phyloP scores from a whole-genome alignment of 768 basidiomycete genomes.

The Solioccasus polychromus region DNA sequence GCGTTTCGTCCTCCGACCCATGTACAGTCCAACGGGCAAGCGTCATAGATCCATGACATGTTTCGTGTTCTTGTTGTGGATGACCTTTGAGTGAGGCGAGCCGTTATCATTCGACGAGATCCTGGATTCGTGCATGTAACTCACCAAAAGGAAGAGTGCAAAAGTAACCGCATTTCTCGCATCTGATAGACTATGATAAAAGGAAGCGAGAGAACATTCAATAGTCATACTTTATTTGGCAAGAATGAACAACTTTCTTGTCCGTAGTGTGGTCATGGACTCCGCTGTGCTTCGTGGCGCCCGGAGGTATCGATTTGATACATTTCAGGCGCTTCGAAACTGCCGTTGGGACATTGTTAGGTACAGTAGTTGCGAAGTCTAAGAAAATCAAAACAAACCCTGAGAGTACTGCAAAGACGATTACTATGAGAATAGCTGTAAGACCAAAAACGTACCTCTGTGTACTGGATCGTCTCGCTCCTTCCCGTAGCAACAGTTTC shows the following conservation, averaged over 20 bases:
- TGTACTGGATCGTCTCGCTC: constrained; percentile 62
- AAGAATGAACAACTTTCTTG: too few relatives aligned
- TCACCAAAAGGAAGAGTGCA: constrained; percentile 56
- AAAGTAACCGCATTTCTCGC: constrained; percentile 54
- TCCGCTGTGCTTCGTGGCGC: too few relatives aligned
- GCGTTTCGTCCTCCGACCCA: too few relatives aligned
- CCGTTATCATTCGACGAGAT: not conserved
- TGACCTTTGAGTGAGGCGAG: constrained; percentile 46
- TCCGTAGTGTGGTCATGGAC: too few relatives aligned
- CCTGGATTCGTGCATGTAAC: not conserved
- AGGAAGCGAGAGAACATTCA: too few relatives aligned
- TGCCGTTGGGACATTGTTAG: constrained; percentile 16
- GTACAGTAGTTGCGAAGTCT: not conserved
- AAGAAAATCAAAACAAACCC: constrained; percentile 33
- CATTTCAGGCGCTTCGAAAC: constrained; percentile 52
- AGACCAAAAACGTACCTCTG: constrained; percentile 52
- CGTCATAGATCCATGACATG: too few relatives aligned
- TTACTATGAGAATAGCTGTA: too few relatives aligned
- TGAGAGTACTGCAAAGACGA: constrained; percentile 49
- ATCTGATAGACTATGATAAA: too few relatives aligned
- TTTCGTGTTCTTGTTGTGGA: too few relatives aligned
- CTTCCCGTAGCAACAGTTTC: constrained; percentile 54
- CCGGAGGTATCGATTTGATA: constrained; percentile 43
- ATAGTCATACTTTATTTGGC: too few relatives aligned
- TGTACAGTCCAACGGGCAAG: too few relatives aligned